These are phyloP conservation scores for Citropsis articulata DNA, from an alignment of 345 rosid genomes.

Conservation along the genomic window DNA sequence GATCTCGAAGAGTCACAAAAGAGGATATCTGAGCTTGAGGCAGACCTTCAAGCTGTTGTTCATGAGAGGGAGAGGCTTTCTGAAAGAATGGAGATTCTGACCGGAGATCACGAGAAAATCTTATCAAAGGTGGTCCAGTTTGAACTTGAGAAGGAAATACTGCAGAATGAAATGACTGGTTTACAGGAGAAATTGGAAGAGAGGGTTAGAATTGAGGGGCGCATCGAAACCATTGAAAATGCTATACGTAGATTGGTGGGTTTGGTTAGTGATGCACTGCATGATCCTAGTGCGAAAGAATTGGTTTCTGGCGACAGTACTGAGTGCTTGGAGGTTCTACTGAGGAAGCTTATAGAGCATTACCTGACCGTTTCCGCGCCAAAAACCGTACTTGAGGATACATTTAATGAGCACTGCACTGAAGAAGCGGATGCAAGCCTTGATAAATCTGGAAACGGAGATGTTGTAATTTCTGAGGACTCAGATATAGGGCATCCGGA, in stretches of 20 bases:
- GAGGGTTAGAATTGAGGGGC: slow-evolving; percentile 47
- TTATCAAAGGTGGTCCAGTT: slow-evolving; percentile 39
- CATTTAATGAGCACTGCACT: slow-evolving; percentile 21
- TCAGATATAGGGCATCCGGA: slow-evolving; percentile 37
- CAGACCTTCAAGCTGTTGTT: slow-evolving; percentile 44
- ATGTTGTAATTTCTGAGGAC: slow-evolving; percentile 32
- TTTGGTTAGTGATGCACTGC: slow-evolving; percentile 55
- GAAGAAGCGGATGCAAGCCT: slow-evolving; percentile 29
- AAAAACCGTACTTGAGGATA: slow-evolving; percentile 28
- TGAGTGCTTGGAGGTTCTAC: slow-evolving; percentile 57
- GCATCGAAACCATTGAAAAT: slow-evolving; percentile 39
- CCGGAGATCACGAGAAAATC: slow-evolving; percentile 43
- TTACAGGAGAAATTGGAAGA: slow-evolving; percentile 55
- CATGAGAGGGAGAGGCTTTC: slow-evolving; percentile 53
- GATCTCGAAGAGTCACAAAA: slow-evolving; percentile 61
- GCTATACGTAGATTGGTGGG: slow-evolving; percentile 53
- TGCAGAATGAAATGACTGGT: slow-evolving; percentile 45
- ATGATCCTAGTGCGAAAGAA: slow-evolving; percentile 47
- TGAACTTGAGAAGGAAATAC: slow-evolving; percentile 56
- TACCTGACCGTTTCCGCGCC: slow-evolving; percentile 27
- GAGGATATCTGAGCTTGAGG: slow-evolving; percentile 50
- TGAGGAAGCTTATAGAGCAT: slow-evolving; percentile 69
- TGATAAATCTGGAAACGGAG: slow-evolving; percentile 43
- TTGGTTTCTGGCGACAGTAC: slow-evolving; percentile 37
- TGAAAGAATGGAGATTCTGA: slow-evolving; percentile 55